A percentile compares a stretch with the other conserved stretches of the same genome.
phyloP scores from a whole-genome alignment of 2,329 filamentous ascomycete genomes.

The Endoconidiophora laricicola region DNA sequence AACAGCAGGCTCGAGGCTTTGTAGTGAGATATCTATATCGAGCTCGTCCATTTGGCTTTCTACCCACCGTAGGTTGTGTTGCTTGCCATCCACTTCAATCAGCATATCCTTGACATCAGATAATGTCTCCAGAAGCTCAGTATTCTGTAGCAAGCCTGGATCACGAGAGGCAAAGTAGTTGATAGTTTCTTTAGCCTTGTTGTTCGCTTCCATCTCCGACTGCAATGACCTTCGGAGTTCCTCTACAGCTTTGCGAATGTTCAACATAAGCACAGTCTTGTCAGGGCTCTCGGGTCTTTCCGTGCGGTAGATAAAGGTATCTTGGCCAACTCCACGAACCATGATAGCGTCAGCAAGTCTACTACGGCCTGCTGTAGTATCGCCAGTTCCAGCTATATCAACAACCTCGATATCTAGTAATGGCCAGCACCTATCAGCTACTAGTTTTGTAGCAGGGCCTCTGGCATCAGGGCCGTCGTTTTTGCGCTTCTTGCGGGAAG shows the following conservation, averaged over 20 bases:
- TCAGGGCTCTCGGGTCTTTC: conserved; percentile 65
- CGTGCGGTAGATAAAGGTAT: conserved; percentile 88
- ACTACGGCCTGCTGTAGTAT: conserved; percentile 31
- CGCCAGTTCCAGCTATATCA: conserved; percentile 57
- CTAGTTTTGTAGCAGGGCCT: conserved; percentile 53
- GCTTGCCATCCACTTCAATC: conserved; percentile 90
- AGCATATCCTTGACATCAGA: conserved; percentile 73
- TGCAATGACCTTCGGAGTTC: conserved; percentile 74
- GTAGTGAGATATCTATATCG: conserved; percentile 87
- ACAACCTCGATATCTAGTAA: conserved; percentile 84
- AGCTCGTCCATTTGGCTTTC: conserved; percentile 90
- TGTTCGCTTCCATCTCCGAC: conserved; percentile 73
- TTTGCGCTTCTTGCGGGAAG: conserved; percentile 83
- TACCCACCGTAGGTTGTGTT: conserved; percentile 90
- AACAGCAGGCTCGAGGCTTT: conserved; percentile 75
- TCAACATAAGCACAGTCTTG: conserved; percentile 67
- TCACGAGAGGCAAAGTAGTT: conserved; percentile 73
- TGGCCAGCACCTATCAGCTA: conserved; percentile 89
- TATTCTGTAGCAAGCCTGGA: conserved; percentile 58
- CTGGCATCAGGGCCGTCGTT: conserved; percentile 44
- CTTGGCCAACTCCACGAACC: conserved; percentile 67
- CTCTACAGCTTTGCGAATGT: conserved; percentile 83
- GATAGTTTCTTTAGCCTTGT: conserved; percentile 68
- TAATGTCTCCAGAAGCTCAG: conserved; percentile 61
- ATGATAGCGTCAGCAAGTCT: conserved; percentile 76